A percentile compares a stretch with the other conserved stretches of the same genome.
Evolutionary conservation across 495 filamentous ascomycete genomes (phyloP).

Genomic region (Penicillium argentinense): DNA sequence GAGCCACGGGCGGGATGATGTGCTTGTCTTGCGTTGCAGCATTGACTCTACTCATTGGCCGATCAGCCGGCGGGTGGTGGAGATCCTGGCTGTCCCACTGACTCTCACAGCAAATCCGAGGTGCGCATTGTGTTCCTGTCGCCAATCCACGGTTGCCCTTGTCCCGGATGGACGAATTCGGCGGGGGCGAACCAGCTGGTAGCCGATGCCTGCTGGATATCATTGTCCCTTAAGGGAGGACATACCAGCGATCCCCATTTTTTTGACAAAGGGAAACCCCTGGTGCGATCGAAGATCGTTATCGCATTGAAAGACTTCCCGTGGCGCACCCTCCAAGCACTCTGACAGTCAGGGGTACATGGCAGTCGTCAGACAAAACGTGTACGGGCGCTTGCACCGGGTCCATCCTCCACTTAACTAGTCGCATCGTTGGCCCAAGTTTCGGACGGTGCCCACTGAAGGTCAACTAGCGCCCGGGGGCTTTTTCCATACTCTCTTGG

Average conservation of each 20-base stretch:
- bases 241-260: background rate
- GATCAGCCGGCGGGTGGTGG: constrained; percentile 15
- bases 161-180: constrained; percentile 1
- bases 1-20: constrained; percentile 39
- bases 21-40: constrained; percentile 22
- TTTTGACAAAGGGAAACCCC: too few relatives aligned
- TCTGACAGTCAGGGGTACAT: constrained; percentile 1
- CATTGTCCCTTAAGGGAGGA: background rate
- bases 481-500: background rate
- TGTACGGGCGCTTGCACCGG: constrained; percentile 16
- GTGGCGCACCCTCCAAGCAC: too few relatives aligned
- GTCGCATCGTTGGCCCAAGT: constrained; percentile 8
- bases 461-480: background rate
- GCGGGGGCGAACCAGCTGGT: constrained; percentile 1
- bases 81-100: constrained; percentile 2
- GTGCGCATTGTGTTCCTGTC: constrained; percentile 9
- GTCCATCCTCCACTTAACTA: constrained; percentile 12
- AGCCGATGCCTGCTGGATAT: too few relatives aligned
- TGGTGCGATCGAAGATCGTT: too few relatives aligned
- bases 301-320: too few relatives aligned
- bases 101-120: constrained; percentile 11
- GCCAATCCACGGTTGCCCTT: constrained; percentile 10
- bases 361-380: constrained; percentile 20
- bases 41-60: constrained; percentile 16
- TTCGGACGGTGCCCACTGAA: constrained; percentile 16